A percentile compares a stretch with the other conserved stretches of the same genome.
Evolutionary conservation across 306 rosid genomes (phyloP).

Genomic region (Echinosophora koreensis): DNA sequence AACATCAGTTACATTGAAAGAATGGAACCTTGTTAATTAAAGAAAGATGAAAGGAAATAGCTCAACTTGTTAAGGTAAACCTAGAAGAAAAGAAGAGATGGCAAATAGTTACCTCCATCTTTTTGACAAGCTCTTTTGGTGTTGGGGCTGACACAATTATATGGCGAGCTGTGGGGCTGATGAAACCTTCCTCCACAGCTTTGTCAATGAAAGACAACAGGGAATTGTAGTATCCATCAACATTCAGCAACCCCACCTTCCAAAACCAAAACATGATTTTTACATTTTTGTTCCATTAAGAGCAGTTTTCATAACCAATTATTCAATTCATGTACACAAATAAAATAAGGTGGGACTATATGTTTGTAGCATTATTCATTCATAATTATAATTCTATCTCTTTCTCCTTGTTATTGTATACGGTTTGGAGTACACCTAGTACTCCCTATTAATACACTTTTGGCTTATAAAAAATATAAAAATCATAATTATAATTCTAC

Average conservation of each 20-base stretch:
- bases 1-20: neutral
- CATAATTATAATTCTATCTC: no score
- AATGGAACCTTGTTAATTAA: no score
- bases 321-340: no score
- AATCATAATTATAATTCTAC: neutral
- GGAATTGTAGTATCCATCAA: conserved; percentile 94
- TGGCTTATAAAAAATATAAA: no score
- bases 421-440: no score
- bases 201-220: conserved; percentile 87
- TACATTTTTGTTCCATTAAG: neutral
- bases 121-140: conserved; percentile 80
- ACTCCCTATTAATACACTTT: no score
- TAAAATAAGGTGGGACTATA: no score
- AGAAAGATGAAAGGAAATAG: neutral
- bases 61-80: neutral
- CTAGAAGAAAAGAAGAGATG: neutral
- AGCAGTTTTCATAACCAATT: no score
- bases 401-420: no score
- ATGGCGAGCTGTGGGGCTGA: conserved; percentile 88
- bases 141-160: conserved; percentile 91
- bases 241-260: conserved; percentile 96
- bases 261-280: conserved; percentile 11
- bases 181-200: conserved; percentile 97
- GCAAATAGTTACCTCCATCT: conserved; percentile 75
- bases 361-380: neutral